A percentile compares a stretch with the other conserved stretches of the same genome.
Conservation (phyloP, 805 yeast genomes). For the Candida odintsovae region DNA sequence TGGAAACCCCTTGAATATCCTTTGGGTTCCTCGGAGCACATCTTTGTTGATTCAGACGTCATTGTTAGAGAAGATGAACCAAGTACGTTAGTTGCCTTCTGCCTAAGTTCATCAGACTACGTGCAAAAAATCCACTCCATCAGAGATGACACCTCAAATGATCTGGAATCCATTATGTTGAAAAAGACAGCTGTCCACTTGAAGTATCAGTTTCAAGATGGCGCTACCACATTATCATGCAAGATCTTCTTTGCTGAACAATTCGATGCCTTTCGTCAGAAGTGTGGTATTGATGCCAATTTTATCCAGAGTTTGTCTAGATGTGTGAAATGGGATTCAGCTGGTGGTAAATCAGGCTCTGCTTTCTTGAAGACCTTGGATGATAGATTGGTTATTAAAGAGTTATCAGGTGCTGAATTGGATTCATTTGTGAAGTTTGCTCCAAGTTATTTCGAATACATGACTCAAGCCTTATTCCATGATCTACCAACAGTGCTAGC, state of each 20-base stretch:
- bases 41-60: constrained; percentile 90
- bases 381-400: constrained; percentile 84
- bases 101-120: constrained; percentile 82
- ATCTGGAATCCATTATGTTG: constrained; percentile 63
- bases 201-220: constrained; percentile 88
- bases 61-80: constrained; percentile 96
- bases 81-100: constrained; percentile 87
- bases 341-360: constrained; percentile 96
- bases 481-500: constrained; percentile 93
- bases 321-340: constrained; percentile 92
- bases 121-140: constrained; percentile 46
- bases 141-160: constrained; percentile 8
- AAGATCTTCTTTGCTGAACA: constrained; percentile 94
- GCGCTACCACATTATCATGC: constrained; percentile 76
- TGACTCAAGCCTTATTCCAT: constrained; percentile 92
- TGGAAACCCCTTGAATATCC: constrained; percentile 94
- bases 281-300: constrained; percentile 70
- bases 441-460: constrained; percentile 92
- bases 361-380: constrained; percentile 89
- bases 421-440: constrained; percentile 95
- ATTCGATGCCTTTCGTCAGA: constrained; percentile 85
- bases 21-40: constrained; percentile 70
- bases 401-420: constrained; percentile 78
- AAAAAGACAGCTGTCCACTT: constrained; percentile 85
- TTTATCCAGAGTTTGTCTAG: constrained; percentile 87